A percentile compares a stretch with the other conserved stretches of the same genome.
phyloP scores from a whole-genome alignment of 2,329 filamentous ascomycete species.

The Exophiala xenobiotica region DNA sequence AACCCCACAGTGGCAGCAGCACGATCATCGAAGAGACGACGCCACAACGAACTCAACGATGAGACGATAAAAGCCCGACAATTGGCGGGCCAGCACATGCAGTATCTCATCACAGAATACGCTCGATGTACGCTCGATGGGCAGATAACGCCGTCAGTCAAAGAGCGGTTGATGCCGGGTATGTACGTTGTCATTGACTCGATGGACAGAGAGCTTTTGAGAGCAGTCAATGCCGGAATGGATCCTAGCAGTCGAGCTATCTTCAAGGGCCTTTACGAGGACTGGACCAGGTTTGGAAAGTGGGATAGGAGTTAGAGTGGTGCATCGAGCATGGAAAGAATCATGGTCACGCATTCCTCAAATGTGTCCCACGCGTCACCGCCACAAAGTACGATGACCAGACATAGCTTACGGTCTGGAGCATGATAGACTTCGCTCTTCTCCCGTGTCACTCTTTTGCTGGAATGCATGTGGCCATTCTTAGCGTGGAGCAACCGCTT shows the following conservation, averaged over 20 bases:
- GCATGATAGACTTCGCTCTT: too few relatives aligned
- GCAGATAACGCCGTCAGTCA: conserved; percentile 51
- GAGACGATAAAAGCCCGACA: conserved; percentile 59
- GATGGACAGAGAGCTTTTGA: conserved; percentile 51
- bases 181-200: conserved; percentile 55
- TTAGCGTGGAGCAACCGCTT: too few relatives aligned
- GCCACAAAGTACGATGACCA: too few relatives aligned
- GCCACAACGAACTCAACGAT: conserved; percentile 49
- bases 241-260: conserved; percentile 53
- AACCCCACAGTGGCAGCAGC: conserved; percentile 61
- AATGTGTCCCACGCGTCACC: too few relatives aligned
- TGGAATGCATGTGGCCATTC: too few relatives aligned
- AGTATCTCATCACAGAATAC: conserved; percentile 59
- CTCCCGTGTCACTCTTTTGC: too few relatives aligned
- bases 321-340: background rate
- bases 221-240: conserved; percentile 52
- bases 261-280: conserved; percentile 54
- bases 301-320: conserved; percentile 45
- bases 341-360: too few relatives aligned
- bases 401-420: too few relatives aligned
- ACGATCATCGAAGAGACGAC: conserved; percentile 38
- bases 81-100: conserved; percentile 57
- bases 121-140: conserved; percentile 53
- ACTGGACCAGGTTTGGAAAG: conserved; percentile 49
- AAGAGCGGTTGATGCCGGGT: conserved; percentile 53